These are phyloP conservation scores for Kodamaea hsintzibuensis DNA, from an alignment of 805 yeast genomes.

Conservation along the genomic window DNA sequence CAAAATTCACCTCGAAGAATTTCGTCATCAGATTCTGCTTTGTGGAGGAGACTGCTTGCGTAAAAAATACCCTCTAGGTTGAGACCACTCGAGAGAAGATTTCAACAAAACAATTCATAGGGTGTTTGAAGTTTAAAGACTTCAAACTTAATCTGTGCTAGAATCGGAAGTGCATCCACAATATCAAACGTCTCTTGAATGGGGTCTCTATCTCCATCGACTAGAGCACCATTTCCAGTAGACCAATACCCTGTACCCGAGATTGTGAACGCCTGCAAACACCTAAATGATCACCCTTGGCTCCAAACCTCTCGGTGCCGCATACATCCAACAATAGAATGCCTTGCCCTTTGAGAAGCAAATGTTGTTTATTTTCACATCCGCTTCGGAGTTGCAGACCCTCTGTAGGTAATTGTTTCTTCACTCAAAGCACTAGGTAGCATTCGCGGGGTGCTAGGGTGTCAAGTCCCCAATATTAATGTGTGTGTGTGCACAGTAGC, in stretches of 20 bases:
- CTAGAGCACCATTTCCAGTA: no score
- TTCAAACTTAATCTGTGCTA: no score
- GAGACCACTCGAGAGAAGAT: neutral
- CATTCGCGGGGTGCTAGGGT: no score
- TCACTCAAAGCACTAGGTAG: no score
- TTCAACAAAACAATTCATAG: neutral
- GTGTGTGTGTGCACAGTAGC: no score
- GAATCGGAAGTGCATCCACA: no score
- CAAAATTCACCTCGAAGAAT: neutral
- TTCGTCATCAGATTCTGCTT: neutral
- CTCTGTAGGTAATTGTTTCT: neutral
- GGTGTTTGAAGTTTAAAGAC: neutral
- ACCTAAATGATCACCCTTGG: neutral
- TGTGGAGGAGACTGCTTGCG: neutral
- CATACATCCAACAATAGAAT: slow-evolving; percentile 1
- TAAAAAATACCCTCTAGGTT: neutral
- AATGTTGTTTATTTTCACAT: neutral
- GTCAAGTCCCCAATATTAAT: no score
- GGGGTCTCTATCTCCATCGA: no score
- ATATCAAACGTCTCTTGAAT: no score
- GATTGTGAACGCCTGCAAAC: neutral
- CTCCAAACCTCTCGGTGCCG: neutral
- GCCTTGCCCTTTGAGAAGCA: slow-evolving; percentile 1
- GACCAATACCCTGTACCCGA: neutral
- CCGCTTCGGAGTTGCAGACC: slow-evolving; percentile 1